Percentiles rank a stretch among this genome's conserved stretches.
phyloP scores from a whole-genome alignment of 371 early-diverging fungal species.

The Circinella minor region DNA sequence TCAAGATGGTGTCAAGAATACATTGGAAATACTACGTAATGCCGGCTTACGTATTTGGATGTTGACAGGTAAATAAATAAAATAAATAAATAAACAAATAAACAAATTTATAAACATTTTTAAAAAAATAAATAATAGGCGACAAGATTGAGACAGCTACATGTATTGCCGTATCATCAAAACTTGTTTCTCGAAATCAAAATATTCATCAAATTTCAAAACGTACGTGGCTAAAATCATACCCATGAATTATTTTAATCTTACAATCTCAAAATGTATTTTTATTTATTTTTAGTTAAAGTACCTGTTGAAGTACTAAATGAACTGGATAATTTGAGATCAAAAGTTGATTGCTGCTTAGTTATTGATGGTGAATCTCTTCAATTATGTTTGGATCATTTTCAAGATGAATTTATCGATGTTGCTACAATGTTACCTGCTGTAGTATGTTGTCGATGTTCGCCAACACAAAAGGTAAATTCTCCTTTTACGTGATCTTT shows the following conservation, averaged over 20 bases:
- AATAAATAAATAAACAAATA: neutral
- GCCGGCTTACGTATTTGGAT: slow-evolving; percentile 99
- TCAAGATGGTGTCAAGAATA: slow-evolving; percentile 94
- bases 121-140: slow-evolving; percentile 51
- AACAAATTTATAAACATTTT: neutral
- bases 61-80: slow-evolving; percentile 75
- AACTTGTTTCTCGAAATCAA: slow-evolving; percentile 90
- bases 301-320: slow-evolving; percentile 61
- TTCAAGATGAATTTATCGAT: slow-evolving; percentile 83
- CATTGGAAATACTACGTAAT: slow-evolving; percentile 92
- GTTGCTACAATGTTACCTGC: slow-evolving; percentile 81
- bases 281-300: slow-evolving; percentile 48
- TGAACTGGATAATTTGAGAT: slow-evolving; percentile 66
- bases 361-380: slow-evolving; percentile 98
- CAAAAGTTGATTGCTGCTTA: slow-evolving; percentile 79
- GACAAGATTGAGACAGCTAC: slow-evolving; percentile 99
- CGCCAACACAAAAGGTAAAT: slow-evolving; percentile 97
- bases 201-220: slow-evolving; percentile 77
- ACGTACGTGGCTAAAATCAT: slow-evolving; percentile 40
- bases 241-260: too few species aligned
- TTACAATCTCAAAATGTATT: neutral
- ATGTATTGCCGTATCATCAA: slow-evolving; percentile 94
- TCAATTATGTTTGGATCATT: slow-evolving; percentile 77
- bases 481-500: neutral
- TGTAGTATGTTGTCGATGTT: slow-evolving; percentile 98